These are phyloP conservation scores for Kwoniella sp. DNA, from an alignment of 768 basidiomycete genomes.

Conservation along the genomic window DNA sequence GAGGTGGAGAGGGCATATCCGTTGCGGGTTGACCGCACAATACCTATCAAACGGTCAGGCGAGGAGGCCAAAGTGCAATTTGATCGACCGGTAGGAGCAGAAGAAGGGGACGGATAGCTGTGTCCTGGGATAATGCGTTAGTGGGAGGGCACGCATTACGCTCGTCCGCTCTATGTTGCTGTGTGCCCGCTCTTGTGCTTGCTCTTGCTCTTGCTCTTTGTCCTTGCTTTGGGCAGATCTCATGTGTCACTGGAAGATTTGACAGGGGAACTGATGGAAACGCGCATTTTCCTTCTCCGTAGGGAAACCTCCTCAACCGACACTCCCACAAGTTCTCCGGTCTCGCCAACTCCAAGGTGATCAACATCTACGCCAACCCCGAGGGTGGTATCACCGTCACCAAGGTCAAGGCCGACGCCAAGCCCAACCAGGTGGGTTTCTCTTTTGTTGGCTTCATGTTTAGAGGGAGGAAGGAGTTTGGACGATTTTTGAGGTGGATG, in stretches of 20 bases:
- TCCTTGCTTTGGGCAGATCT: too few relatives aligned
- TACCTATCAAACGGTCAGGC: too few relatives aligned
- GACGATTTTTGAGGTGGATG: background rate
- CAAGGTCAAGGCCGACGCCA: conserved; percentile 52
- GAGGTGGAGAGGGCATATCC: too few relatives aligned
- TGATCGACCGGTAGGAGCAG: too few relatives aligned
- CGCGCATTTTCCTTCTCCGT: conserved; percentile 4
- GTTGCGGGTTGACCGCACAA: too few relatives aligned
- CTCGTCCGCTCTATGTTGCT: background rate
- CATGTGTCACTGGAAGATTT: too few relatives aligned
- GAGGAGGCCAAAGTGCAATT: too few relatives aligned
- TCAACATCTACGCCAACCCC: conserved; percentile 44
- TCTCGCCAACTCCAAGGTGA: conserved; percentile 74
- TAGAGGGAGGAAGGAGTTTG: background rate
- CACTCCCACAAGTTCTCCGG: conserved; percentile 94
- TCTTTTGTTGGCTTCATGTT: background rate
- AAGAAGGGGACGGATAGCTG: too few relatives aligned
- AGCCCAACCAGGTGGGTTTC: conserved; percentile 47
- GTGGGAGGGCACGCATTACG: too few relatives aligned
- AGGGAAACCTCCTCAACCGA: conserved; percentile 74
- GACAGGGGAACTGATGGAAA: too few relatives aligned
- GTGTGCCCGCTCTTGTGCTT: background rate
- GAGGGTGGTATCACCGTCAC: conserved; percentile 48
- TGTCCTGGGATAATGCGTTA: too few relatives aligned
- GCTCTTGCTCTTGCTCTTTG: background rate